Evolutionary conservation across 495 filamentous ascomycete genomes (phyloP).

Genomic region (Annulohypoxylon bovei): DNA sequence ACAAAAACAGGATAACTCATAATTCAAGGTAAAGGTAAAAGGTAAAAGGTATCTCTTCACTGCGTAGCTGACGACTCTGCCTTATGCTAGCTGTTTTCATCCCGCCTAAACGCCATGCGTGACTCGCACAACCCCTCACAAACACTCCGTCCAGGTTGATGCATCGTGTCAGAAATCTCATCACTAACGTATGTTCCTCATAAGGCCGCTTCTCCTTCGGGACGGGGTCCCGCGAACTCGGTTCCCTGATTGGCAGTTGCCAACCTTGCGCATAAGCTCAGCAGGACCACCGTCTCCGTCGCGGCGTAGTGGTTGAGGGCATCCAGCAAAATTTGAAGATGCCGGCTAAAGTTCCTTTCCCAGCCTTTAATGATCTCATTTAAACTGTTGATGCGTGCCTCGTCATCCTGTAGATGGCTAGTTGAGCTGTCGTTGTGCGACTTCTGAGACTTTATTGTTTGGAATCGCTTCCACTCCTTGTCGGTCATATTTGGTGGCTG

Average conservation of each 20-base stretch:
- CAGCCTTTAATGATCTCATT: slow-evolving; percentile 86
- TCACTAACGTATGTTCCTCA: slow-evolving; percentile 17
- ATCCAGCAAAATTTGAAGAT: slow-evolving; percentile 91
- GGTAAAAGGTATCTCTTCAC: slow-evolving; percentile 37
- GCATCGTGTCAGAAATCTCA: neutral
- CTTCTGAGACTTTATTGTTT: slow-evolving; percentile 51
- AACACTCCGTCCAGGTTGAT: slow-evolving; percentile 4
- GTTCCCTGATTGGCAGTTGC: slow-evolving; percentile 78
- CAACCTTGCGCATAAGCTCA: slow-evolving; percentile 83
- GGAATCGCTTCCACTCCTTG: slow-evolving; percentile 62
- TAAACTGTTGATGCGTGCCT: slow-evolving; percentile 76
- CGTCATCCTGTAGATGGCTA: slow-evolving; percentile 59
- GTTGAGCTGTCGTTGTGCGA: slow-evolving; percentile 36
- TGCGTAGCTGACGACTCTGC: slow-evolving; percentile 24
- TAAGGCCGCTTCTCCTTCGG: slow-evolving; percentile 56
- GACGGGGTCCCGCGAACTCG: slow-evolving; percentile 60
- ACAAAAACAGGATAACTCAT: neutral
- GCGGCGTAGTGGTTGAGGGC: slow-evolving; percentile 96
- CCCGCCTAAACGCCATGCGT: slow-evolving; percentile 34
- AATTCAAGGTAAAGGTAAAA: slow-evolving; percentile 14
- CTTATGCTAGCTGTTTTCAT: slow-evolving; percentile 31
- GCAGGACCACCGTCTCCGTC: slow-evolving; percentile 93
- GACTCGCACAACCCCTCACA: slow-evolving; percentile 11
- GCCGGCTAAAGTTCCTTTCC: slow-evolving; percentile 89
- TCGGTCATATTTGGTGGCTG: slow-evolving; percentile 63